Conservation (phyloP, 2,329 filamentous ascomycete genomes). For the Fusarium hainanense region DNA sequence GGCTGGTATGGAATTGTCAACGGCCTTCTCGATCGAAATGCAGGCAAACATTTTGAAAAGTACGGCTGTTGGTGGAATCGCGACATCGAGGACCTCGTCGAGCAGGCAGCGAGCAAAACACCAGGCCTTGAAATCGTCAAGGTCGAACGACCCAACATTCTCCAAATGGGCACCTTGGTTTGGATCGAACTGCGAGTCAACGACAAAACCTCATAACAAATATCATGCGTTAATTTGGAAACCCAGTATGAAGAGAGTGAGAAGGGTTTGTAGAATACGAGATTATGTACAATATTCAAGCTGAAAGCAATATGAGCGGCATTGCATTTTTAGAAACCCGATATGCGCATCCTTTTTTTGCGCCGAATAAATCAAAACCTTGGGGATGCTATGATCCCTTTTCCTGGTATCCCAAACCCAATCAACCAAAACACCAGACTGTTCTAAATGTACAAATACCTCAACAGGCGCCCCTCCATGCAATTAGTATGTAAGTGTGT, state of each 20-base stretch:
- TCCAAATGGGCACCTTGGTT: slow-evolving; percentile 68
- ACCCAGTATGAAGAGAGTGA: slow-evolving; percentile 19
- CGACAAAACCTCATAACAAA: slow-evolving; percentile 29
- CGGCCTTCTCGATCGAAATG: slow-evolving; percentile 64
- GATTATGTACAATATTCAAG: slow-evolving; percentile 44
- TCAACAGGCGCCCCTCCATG: slow-evolving; percentile 45
- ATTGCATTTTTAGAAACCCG: slow-evolving; percentile 40
- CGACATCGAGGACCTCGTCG: slow-evolving; percentile 67
- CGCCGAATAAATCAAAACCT: slow-evolving; percentile 37
- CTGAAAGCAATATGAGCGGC: slow-evolving; percentile 43
- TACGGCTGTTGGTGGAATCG: slow-evolving; percentile 78
- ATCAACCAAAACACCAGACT: slow-evolving; percentile 39
- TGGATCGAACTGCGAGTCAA: slow-evolving; percentile 66
- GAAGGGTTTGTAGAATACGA: slow-evolving; percentile 39
- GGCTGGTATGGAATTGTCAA: slow-evolving; percentile 67
- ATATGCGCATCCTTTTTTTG: slow-evolving; percentile 30
- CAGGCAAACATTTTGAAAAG: slow-evolving; percentile 65
- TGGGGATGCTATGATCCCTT: slow-evolving; percentile 30
- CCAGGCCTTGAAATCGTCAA: slow-evolving; percentile 68
- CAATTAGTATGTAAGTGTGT: slow-evolving; percentile 42
- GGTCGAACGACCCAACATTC: slow-evolving; percentile 62
- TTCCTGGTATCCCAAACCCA: slow-evolving; percentile 40
- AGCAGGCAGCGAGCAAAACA: slow-evolving; percentile 58
- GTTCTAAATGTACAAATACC: slow-evolving; percentile 50
- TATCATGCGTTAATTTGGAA: slow-evolving; percentile 20